Evolutionary conservation across 2,329 filamentous ascomycete species (phyloP), one percentile per base, ranked within the genome.

Genomic region (Trichoderma sp.): DNA sequence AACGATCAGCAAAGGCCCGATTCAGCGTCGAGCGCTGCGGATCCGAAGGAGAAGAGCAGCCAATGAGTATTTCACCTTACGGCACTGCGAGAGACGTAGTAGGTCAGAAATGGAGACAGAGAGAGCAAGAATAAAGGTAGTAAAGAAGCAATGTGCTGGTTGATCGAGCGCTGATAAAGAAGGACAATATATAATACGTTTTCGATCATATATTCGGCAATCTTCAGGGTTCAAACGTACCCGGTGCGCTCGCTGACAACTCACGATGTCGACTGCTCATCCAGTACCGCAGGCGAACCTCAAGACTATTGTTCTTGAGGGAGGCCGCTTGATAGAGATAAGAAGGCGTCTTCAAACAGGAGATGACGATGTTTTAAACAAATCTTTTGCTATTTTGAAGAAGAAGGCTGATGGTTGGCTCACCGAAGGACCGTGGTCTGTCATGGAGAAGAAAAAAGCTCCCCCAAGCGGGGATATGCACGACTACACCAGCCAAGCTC

Each of bases 401-500:
- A 43, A 10, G 10, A 35, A 58, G 37, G 67, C 67, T 24, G 59
- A 69, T 29, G 43, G 52, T n/a, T 69, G 67, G 67, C 67, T 69
- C 19, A 47, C n/a, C 6, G 52, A 69, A 49, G 67, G 67, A 19
- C 67, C 67, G 11, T 64, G 67, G 67, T 69, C 67, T 7, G 67
- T 69, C 6, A 57, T 64, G 67, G 67, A 69, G 16, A 69, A 69
- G 59, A 49, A 7, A 14, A 64, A 69, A 52, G 31, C 52, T 27
- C 59, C 67, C 7, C 59, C 59, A 24, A 64, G 67, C 52, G 67
- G 67, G 27, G 59, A 64, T 29, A 57, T 56, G 58, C 67, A 69
- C 29, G 67, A 69, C 24, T 69, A 69, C 16, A 69, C 67, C 16
- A 69, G 67, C 52, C 67, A 69, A 37, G 67, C 67, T 35, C 67